A percentile compares a stretch with the other conserved stretches of the same genome.
Evolutionary conservation across 2,329 filamentous ascomycete species (phyloP).

Genomic region (Sporothrix curviconia): DNA sequence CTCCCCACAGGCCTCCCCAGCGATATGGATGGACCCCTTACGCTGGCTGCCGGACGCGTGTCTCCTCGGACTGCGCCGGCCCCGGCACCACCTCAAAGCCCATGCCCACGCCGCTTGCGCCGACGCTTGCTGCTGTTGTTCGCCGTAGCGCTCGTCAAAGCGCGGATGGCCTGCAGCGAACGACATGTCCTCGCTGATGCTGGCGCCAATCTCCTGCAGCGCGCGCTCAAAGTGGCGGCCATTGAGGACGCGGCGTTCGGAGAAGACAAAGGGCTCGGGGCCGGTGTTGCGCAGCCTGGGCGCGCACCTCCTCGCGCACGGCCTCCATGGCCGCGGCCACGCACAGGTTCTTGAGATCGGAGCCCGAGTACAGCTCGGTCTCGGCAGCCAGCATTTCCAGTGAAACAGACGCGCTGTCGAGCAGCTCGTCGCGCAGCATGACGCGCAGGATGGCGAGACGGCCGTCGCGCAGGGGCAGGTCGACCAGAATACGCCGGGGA

Average conservation of each 20-base stretch:
- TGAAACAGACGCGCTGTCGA: constrained; percentile 52
- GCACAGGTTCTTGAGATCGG: constrained; percentile 75
- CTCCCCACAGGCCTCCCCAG: too few relatives aligned
- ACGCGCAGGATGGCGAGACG: constrained; percentile 58
- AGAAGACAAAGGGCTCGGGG: constrained; percentile 51
- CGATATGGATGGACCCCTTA: background rate
- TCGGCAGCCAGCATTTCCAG: constrained; percentile 56
- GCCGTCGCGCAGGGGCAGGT: constrained; percentile 59
- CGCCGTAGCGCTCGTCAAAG: constrained; percentile 93
- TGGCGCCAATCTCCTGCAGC: constrained; percentile 81
- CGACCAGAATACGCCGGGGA: constrained; percentile 65
- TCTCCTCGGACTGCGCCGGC: constrained; percentile 37
- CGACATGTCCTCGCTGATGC: constrained; percentile 89
- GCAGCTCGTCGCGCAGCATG: constrained; percentile 60
- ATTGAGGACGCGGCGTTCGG: constrained; percentile 60
- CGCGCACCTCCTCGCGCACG: constrained; percentile 62
- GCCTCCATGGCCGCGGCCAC: constrained; percentile 74
- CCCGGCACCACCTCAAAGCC: constrained; percentile 49
- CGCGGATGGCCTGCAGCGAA: constrained; percentile 82
- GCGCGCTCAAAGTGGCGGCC: constrained; percentile 76
- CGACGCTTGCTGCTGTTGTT: constrained; percentile 63
- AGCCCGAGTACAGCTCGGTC: constrained; percentile 74
- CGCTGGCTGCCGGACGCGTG: constrained; percentile 32
- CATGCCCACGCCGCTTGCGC: constrained; percentile 52
- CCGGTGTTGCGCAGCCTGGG: constrained; percentile 28